Conservation (phyloP, 495 filamentous ascomycete species). For the Bryoglossum gracile region DNA sequence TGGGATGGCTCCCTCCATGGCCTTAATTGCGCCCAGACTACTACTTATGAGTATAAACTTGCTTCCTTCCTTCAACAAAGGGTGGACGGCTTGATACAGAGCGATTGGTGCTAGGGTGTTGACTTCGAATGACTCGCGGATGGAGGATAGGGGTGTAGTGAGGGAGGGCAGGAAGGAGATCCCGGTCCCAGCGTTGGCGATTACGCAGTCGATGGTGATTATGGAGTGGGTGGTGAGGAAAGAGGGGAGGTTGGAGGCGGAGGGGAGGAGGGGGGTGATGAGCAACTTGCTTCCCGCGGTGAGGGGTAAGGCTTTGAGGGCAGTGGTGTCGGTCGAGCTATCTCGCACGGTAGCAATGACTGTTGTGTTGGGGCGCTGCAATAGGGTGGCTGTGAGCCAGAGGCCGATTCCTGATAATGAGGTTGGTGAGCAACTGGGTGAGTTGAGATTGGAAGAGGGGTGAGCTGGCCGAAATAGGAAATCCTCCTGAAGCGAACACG, state of each 20-base stretch:
- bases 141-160: slow-evolving; percentile 4
- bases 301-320: slow-evolving; percentile 7
- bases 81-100: slow-evolving; percentile 27
- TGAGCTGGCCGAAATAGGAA: not conserved
- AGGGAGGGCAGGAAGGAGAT: slow-evolving; percentile 1
- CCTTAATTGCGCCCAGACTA: slow-evolving; percentile 29
- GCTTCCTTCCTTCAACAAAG: slow-evolving; percentile 17
- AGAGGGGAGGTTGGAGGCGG: not conserved
- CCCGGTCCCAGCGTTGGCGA: slow-evolving; percentile 19
- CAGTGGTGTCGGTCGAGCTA: not conserved
- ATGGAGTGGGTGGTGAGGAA: not conserved
- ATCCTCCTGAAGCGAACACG: not conserved
- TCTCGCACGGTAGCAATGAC: slow-evolving; percentile 20
- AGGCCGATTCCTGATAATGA: slow-evolving; percentile 25
- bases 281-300: slow-evolving; percentile 7
- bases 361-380: slow-evolving; percentile 16
- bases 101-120: slow-evolving; percentile 28
- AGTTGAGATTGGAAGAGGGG: not conserved
- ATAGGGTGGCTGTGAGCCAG: slow-evolving; percentile 6
- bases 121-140: slow-evolving; percentile 23
- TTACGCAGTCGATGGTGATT: slow-evolving; percentile 16
- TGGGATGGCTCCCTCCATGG: slow-evolving; percentile 22
- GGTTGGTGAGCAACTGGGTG: no score
- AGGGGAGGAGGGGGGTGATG: not conserved
- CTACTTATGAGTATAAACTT: slow-evolving; percentile 32